A percentile compares a stretch with the other conserved stretches of the same genome.
phyloP scores from a whole-genome alignment of 1,284 basidiomycete genomes.

The Trichosporon ovoides region DNA sequence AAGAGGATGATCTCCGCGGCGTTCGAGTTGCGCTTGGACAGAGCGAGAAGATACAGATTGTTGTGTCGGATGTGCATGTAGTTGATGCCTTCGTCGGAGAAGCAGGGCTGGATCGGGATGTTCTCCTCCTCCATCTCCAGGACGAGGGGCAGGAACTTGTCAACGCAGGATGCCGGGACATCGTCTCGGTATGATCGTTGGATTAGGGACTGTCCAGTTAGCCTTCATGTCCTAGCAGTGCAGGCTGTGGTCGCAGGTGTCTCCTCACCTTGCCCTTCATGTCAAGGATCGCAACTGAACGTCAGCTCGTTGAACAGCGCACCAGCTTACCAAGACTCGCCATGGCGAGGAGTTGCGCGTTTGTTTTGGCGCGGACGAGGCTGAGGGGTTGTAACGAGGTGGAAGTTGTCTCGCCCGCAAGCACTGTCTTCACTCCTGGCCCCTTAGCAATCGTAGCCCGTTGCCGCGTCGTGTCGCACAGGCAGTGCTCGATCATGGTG shows the following conservation, averaged over 20 bases:
- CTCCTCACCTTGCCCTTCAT: slow-evolving; percentile 71
- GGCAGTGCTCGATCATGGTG: too few species aligned
- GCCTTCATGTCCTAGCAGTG: background rate
- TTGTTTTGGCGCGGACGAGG: background rate
- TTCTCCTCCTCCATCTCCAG: slow-evolving; percentile 98
- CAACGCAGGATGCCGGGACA: slow-evolving; percentile 79
- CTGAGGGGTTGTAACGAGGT: background rate
- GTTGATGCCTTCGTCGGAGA: slow-evolving; percentile 88
- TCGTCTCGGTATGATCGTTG: slow-evolving; percentile 98
- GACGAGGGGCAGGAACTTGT: slow-evolving; percentile 88
- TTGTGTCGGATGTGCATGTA: slow-evolving; percentile 99
- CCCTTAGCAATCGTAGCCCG: too few species aligned
- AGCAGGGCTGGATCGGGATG: slow-evolving; percentile 88
- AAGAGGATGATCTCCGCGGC: slow-evolving; percentile 96
- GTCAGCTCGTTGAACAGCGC: background rate
- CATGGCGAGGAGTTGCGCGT: slow-evolving; percentile 22
- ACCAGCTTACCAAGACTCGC: slow-evolving; percentile 35
- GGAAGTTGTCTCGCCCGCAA: background rate
- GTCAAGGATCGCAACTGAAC: slow-evolving; percentile 81
- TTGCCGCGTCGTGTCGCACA: too few species aligned
- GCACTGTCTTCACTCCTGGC: too few species aligned
- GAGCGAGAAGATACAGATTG: slow-evolving; percentile 89
- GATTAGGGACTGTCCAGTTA: slow-evolving; percentile 69
- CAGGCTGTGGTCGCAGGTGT: background rate
- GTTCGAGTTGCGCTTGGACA: slow-evolving; percentile 94